phyloP scores from a whole-genome alignment of 2,329 filamentous ascomycete species.

The Fusarium concolor region DNA sequence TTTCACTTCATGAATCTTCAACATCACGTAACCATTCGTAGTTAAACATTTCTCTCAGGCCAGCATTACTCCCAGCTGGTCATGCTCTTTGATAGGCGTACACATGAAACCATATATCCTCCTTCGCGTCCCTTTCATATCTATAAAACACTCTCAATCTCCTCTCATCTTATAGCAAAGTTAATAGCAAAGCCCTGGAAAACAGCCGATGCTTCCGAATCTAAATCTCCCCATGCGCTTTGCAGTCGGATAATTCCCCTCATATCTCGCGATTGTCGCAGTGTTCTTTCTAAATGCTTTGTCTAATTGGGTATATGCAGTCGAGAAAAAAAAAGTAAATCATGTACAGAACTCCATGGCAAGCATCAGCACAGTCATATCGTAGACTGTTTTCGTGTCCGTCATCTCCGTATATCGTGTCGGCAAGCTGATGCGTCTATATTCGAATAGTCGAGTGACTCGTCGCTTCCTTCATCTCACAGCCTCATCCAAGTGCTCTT shows the following conservation, averaged over 20 bases:
- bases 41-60: slow-evolving; percentile 11
- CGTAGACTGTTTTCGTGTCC: slow-evolving; percentile 17
- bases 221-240: slow-evolving; percentile 7
- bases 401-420: slow-evolving; percentile 30
- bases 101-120: slow-evolving; percentile 32
- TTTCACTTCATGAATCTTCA: slow-evolving; percentile 7
- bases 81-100: slow-evolving; percentile 2
- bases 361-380: slow-evolving; percentile 20
- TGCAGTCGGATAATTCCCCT: neutral
- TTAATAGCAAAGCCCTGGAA: neutral
- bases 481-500: slow-evolving; percentile 21
- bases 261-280: slow-evolving; percentile 7
- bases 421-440: slow-evolving; percentile 18
- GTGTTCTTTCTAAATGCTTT: slow-evolving; percentile 37
- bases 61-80: neutral
- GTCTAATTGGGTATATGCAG: slow-evolving; percentile 42
- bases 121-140: slow-evolving; percentile 19
- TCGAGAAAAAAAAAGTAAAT: slow-evolving; percentile 26
- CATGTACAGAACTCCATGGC: slow-evolving; percentile 36
- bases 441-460: slow-evolving; percentile 5
- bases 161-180: slow-evolving; percentile 17
- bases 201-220: neutral
- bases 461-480: slow-evolving; percentile 1
- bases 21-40: neutral
- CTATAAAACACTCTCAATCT: slow-evolving; percentile 14